phyloP scores from a whole-genome alignment of 2,329 filamentous ascomycete species.

The Exophiala bonariae region DNA sequence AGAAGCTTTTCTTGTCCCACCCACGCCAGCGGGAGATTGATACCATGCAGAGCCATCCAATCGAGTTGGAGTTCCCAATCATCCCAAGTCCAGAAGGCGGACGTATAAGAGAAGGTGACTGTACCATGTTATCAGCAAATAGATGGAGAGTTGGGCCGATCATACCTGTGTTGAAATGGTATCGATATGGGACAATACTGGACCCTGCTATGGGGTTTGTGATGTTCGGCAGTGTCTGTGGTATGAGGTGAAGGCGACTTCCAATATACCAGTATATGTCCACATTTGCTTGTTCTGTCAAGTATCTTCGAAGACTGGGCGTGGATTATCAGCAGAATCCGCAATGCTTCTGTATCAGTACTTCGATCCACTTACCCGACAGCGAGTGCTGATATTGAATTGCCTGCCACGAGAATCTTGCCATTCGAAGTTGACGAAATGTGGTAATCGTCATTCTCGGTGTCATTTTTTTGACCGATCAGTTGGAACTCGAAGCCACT shows the following conservation, averaged over 20 bases:
- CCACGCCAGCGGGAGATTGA: constrained; percentile 55
- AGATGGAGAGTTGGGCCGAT: constrained; percentile 14
- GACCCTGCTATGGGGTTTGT: constrained; percentile 39
- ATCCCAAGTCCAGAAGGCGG: constrained; percentile 54
- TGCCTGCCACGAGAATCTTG: too few relatives aligned
- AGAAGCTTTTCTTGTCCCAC: constrained; percentile 54
- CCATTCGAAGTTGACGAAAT: too few relatives aligned
- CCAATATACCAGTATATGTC: constrained; percentile 52
- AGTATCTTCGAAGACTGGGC: constrained; percentile 24
- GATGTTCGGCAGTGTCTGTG: constrained; percentile 31
- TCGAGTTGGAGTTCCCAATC: constrained; percentile 56
- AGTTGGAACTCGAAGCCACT: too few relatives aligned
- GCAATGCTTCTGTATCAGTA: too few relatives aligned
- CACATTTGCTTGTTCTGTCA: constrained; percentile 42
- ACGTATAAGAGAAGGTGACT: constrained; percentile 55
- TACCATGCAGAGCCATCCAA: constrained; percentile 52
- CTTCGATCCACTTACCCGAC: too few relatives aligned
- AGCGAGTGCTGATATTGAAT: too few relatives aligned
- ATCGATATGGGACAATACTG: constrained; percentile 45
- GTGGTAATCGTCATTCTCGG: too few relatives aligned
- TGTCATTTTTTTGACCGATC: too few relatives aligned
- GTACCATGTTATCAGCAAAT: neutral
- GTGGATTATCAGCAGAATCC: too few relatives aligned
- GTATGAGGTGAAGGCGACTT: constrained; percentile 39
- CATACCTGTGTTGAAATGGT: constrained; percentile 49